Base-by-base conservation (phyloP, 2,329 filamentous ascomycete species). In the Sclerotinia minor region DNA sequence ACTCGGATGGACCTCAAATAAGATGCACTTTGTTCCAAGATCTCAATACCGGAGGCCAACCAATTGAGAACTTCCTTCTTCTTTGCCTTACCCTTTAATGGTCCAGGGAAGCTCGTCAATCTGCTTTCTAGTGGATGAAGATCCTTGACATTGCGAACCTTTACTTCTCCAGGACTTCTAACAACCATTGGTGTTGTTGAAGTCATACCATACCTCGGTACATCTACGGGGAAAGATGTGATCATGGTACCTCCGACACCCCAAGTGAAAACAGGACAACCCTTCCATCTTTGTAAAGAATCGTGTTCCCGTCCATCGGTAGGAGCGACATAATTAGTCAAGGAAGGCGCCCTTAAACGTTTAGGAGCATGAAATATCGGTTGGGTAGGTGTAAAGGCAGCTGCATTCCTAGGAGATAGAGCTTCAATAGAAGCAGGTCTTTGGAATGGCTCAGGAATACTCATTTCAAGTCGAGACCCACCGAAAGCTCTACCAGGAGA, bases 41-140 rank as follows among this genome's bases (percentile, higher is more conserved):
- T 81, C 49, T 92, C 89, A 67, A 98, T 94, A 64, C 89, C 92
- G 69, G 85, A 82, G 5, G 84, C 85, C 55, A 99, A 82, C 95
- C 96, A 99, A 2, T 87, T 79, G 54, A 94, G 74, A 0, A 92
- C 86, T 66, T 99, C 94, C 81, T 98, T 99, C 83, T 99, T 99
- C 83, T 97, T 98, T 1, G 89, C 88, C 77, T 97, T 98, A 52
- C 88, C 85, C 78, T 90, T 93, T 38, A 99, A 81, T 3, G 96
- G 95, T 0, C 95, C 95, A 0, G 95, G 95, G 75, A 98, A 98
- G 73, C 89, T 92, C 24, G 87, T 84, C 60, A 95, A 81, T 2
- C 88, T 85, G 45, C 95, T 92, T 32, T 87, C 82, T 11, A 93
- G 81, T 5, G 91, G 88, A 55, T 92, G 81, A 41, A 92, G 82